Evolutionary conservation across 75 land plant genomes (phyloP).

Genomic region (Chamaecyparis obtusa): DNA sequence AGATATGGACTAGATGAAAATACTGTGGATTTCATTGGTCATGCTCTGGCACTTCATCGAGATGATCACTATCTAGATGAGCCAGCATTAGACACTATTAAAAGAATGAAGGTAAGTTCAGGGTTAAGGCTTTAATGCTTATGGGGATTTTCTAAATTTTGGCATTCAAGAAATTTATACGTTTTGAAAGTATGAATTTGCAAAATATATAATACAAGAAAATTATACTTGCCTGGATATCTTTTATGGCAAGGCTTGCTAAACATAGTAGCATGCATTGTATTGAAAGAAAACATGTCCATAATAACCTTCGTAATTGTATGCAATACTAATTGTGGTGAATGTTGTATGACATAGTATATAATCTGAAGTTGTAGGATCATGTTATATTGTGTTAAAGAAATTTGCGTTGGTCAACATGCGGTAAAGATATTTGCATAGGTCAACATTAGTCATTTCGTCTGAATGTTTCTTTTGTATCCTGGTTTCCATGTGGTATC

Average conservation of each 20-base stretch:
- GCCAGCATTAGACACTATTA: conserved; percentile 79
- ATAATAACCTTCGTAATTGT: background rate
- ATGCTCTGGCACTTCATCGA: conserved; percentile 88
- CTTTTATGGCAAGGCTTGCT: background rate
- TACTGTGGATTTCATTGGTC: conserved; percentile 93
- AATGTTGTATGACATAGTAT: background rate
- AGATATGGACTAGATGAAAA: conserved; percentile 90
- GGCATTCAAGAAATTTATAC: background rate
- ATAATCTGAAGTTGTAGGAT: background rate
- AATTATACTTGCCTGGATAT: background rate
- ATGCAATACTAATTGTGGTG: background rate
- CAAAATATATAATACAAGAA: too few relatives aligned
- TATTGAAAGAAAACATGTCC: background rate
- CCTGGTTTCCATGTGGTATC: background rate
- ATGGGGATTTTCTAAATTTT: background rate
- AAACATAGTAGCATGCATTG: too few relatives aligned
- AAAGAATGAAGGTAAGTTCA: conserved; percentile 75
- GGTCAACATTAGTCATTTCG: background rate
- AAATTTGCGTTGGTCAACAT: background rate
- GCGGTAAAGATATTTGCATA: background rate
- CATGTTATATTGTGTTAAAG: background rate
- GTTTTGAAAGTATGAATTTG: background rate
- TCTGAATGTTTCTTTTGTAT: background rate
- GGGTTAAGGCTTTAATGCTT: background rate
- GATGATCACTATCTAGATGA: conserved; percentile 77